Base-by-base conservation (phyloP, 768 basidiomycete genomes). In the Inosperma sp. region DNA sequence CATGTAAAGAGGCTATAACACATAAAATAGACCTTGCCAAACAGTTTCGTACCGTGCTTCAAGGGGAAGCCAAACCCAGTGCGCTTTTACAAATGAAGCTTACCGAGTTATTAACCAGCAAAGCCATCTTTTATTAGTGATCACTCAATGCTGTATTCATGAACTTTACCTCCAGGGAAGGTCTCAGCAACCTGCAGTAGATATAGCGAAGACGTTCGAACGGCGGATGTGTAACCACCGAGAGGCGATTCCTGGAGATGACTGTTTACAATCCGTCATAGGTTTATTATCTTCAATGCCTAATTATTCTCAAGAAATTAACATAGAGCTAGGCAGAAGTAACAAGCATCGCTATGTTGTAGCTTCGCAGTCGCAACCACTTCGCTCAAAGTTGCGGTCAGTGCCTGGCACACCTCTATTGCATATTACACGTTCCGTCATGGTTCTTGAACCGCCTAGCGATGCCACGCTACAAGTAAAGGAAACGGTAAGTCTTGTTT, bases 91-190 rank as follows among this genome's bases (percentile, higher is more conserved):
- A 29, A 17, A 30, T 30, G 6, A 37, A 40, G 34, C 51, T 52
- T 42, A 60, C 42, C 52, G 50, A 56, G 56, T 68, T 54, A 62
- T 44, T n/a, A 95, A 65, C 90, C 39, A 47, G 41, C 33, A 3
- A 16, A 22, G 22, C 92, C 7, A 89, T 92, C 1, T 66, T 67
- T 67, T 51, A 63, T 58, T 58, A 97, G 96, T 99, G 95, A 97
- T 99, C 66, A 97, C 96, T 0, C 95, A 98, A 65, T 99, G 96
- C 67, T 95, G 86, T 64, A 93, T 99, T 34, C 84, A 93, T 57
- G 90, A 92, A 63, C 77, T 99, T 2, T 98, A 99, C 69, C 77
- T 92, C 3, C 80, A 86, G 49, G 93, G 92, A 10, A 81, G 78
- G 52, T 62, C 75, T 2, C 78, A 79, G 25, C 93, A 97, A 62